phyloP scores from a whole-genome alignment of 169 alveolate species.

The Plasmodium fragile region DNA sequence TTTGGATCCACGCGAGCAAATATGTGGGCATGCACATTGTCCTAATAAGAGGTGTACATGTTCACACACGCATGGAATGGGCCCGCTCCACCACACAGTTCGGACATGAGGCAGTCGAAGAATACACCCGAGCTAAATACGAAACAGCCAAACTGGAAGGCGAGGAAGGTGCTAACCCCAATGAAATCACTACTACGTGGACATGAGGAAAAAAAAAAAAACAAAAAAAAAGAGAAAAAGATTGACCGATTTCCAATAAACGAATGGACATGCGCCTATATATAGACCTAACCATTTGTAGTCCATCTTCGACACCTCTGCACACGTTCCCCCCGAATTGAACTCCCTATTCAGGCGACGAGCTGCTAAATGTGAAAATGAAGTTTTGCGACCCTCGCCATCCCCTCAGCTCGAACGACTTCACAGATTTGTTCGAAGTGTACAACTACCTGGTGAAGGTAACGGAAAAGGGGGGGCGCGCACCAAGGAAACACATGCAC shows the following conservation, averaged over 20 bases:
- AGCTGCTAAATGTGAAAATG: slow-evolving; percentile 37
- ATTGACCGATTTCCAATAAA: background rate
- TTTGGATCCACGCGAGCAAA: background rate
- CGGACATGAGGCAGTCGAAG: slow-evolving; percentile 70
- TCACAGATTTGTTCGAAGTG: slow-evolving; percentile 40
- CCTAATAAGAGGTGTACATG: background rate
- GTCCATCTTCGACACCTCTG: background rate
- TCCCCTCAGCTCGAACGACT: slow-evolving; percentile 58
- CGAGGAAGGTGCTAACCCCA: background rate
- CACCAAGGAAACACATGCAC: background rate
- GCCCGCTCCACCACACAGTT: slow-evolving; percentile 11
- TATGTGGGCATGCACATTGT: background rate
- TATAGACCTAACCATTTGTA: background rate
- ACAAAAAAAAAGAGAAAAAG: background rate
- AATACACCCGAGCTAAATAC: slow-evolving; percentile 37
- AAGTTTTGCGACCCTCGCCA: slow-evolving; percentile 74
- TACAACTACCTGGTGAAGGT: slow-evolving; percentile 66
- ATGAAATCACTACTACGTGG: background rate
- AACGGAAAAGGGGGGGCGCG: background rate
- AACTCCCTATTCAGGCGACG: background rate
- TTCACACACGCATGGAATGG: background rate
- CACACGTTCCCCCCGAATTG: background rate
- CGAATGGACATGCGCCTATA: background rate
- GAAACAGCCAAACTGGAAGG: background rate
- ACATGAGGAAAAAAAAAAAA: background rate